Base-by-base conservation (phyloP, 2,329 filamentous ascomycete species). In the Exophiala oligosperma region DNA sequence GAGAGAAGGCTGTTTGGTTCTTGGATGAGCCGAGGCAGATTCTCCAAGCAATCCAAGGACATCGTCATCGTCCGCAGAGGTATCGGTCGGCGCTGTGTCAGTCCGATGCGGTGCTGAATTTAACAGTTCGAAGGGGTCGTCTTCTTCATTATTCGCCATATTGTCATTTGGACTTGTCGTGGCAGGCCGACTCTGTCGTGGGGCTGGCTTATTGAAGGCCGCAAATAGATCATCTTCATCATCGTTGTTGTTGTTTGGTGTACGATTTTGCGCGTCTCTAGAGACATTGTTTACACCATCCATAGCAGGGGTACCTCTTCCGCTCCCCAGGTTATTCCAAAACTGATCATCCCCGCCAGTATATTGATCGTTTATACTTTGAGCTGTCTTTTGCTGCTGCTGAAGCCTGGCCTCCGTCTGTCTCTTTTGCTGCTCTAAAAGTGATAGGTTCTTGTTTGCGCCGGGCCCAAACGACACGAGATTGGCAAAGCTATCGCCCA, bases 61-160 rank as follows among this genome's bases (percentile, higher is more conserved):
- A 71, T 88, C 83, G 62, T 85, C 84, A 46, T 91, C 87, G 37
- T 84, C 74, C 28, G 66, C 83, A 61, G 55, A 84, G 83, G 43
- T 91, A 86, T 29, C 78, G 72, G 64, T 73, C 54, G 61, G 59
- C 52, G 82, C 78, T 1, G 80, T 65, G 72, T 52, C 74, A 76
- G n/a, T 69, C 74, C 63, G 84, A 83, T 55, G 52, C 3, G 49
- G 40, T 4, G 35, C 49, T 68, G 91, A 71, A 63, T 88, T 79
- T 59, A 81, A 87, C 37, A 97, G 77, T 0, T 91, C 93, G 71
- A 97, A 97, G 1, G 92, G 91, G 69, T 96, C 91, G 69, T 96
- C 91, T 66, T 87, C 83, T 47, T 93, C 88, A 29, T 83, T 79
- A 61, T 68, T 67, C 54, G 70, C 69, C 1, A 73, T 64, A 17